Evolutionary conservation across 139 green algal species (phyloP).

Genomic region (Haematococcus lacustris): DNA sequence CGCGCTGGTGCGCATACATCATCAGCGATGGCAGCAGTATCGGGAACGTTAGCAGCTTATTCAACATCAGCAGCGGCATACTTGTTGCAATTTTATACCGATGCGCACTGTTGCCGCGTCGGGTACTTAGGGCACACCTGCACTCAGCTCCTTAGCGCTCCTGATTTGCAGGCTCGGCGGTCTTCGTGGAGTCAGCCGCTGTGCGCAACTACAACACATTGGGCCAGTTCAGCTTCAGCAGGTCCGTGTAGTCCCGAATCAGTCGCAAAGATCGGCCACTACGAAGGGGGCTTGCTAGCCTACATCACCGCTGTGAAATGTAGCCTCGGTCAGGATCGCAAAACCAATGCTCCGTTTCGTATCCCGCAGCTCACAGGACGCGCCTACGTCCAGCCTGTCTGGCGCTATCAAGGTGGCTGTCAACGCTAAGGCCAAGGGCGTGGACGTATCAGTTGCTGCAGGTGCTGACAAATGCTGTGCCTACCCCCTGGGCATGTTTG

Average conservation of each 20-base stretch:
- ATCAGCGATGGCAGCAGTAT: too few relatives aligned
- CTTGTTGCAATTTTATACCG: too few relatives aligned
- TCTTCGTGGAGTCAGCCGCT: too few relatives aligned
- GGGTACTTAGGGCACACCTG: too few relatives aligned
- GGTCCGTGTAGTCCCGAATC: slow-evolving; percentile 1
- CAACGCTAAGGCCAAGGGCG: slow-evolving; percentile 24
- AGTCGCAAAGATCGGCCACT: background rate
- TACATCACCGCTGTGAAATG: background rate
- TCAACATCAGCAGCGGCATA: too few relatives aligned
- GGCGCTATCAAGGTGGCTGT: slow-evolving; percentile 25
- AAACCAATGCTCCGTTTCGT: background rate
- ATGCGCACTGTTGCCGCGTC: too few relatives aligned
- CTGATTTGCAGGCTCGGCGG: too few relatives aligned
- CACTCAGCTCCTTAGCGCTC: too few relatives aligned
- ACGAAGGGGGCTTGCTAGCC: background rate
- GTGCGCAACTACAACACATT: slow-evolving; percentile 9
- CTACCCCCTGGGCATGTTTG: slow-evolving; percentile 3
- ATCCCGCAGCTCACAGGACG: slow-evolving; percentile 20
- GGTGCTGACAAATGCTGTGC: slow-evolving; percentile 11
- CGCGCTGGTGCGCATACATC: too few relatives aligned
- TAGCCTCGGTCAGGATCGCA: background rate
- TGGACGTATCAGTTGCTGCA: slow-evolving; percentile 34
- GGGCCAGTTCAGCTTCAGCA: slow-evolving; percentile 19
- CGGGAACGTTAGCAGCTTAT: too few relatives aligned
- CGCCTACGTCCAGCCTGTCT: slow-evolving; percentile 23